Evolutionary conservation across 2,329 filamentous ascomycete species (phyloP).

Genomic region (Ramularia endophylla): DNA sequence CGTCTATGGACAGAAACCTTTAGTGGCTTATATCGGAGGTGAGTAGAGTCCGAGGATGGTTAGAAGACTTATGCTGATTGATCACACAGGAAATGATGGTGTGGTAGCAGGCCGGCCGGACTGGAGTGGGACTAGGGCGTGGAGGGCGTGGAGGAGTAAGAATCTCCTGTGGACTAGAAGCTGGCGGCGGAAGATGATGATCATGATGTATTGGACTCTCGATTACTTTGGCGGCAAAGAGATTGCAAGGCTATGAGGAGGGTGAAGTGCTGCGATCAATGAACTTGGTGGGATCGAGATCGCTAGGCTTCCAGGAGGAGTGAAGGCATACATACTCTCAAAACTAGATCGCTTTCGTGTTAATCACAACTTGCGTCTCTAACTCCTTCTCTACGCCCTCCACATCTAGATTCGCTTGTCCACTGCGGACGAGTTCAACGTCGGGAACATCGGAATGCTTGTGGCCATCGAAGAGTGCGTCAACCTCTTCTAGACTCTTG

Average conservation of each 20-base stretch:
- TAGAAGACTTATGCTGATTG: too few species aligned
- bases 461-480: slow-evolving; percentile 27
- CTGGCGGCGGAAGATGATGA: slow-evolving; percentile 28
- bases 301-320: too few species aligned
- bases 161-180: slow-evolving; percentile 28
- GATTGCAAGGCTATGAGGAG: slow-evolving; percentile 23
- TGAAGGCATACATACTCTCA: too few species aligned
- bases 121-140: slow-evolving; percentile 39
- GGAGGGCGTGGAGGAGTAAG: slow-evolving; percentile 40
- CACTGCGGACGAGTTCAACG: slow-evolving; percentile 18
- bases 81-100: slow-evolving; percentile 28
- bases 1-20: slow-evolving; percentile 34
- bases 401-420: slow-evolving; percentile 17
- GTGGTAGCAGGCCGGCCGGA: slow-evolving; percentile 35
- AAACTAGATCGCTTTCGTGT: too few species aligned
- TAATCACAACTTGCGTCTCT: slow-evolving; percentile 7
- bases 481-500: slow-evolving; percentile 28
- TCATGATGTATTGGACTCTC: slow-evolving; percentile 24
- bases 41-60: slow-evolving; percentile 1
- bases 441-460: slow-evolving; percentile 24
- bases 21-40: slow-evolving; percentile 38
- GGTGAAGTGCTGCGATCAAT: too few species aligned
- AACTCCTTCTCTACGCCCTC: slow-evolving; percentile 15
- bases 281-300: too few species aligned
- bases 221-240: slow-evolving; percentile 25